Conservation (phyloP, 108 stramenopile genomes). For the Cyclotella sp. region DNA sequence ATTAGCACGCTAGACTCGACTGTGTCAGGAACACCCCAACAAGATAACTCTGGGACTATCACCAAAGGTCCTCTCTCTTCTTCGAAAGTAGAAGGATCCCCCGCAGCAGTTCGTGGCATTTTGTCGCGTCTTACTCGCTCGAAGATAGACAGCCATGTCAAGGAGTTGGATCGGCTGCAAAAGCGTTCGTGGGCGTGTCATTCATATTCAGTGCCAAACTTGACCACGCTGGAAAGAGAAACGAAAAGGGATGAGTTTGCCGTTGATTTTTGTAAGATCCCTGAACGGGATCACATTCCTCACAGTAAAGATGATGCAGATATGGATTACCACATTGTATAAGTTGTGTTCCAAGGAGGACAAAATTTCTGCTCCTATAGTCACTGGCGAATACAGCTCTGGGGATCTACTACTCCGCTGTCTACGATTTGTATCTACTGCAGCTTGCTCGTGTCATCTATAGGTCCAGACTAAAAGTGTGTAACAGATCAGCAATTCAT, state of each 20-base stretch:
- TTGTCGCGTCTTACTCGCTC: slow-evolving; percentile 44
- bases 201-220: slow-evolving; percentile 37
- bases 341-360: neutral
- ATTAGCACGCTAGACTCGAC: neutral
- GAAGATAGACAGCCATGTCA: slow-evolving; percentile 26
- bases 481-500: no score
- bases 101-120: slow-evolving; percentile 29
- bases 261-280: neutral
- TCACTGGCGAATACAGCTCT: no score
- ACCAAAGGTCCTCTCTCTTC: neutral
- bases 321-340: slow-evolving; percentile 3
- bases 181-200: slow-evolving; percentile 1
- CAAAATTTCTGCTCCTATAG: neutral
- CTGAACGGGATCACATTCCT: neutral
- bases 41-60: neutral
- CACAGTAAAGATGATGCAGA: slow-evolving; percentile 17
- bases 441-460: neutral
- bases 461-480: neutral
- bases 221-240: slow-evolving; percentile 11
- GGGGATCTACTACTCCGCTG: neutral
- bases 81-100: slow-evolving; percentile 12
- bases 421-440: neutral
- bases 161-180: slow-evolving; percentile 32
- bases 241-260: neutral
- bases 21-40: slow-evolving; percentile 6